These are phyloP conservation scores for Odontarrhena argentea DNA, from an alignment of 345 rosid species.

Conservation along the genomic window DNA sequence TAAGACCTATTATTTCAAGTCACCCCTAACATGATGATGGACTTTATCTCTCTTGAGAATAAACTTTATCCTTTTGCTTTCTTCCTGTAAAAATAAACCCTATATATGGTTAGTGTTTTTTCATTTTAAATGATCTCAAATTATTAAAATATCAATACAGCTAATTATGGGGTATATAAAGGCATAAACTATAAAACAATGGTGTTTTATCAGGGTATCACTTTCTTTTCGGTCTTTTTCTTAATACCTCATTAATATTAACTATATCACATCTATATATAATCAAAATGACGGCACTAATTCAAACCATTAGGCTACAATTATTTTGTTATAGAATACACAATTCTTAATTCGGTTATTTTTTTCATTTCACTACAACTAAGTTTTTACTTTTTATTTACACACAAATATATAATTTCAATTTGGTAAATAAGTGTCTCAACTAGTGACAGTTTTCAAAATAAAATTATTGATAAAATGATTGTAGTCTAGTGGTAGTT, in stretches of 20 bases:
- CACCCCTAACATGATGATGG: background rate
- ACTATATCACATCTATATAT: too few species aligned
- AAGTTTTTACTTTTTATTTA: too few species aligned
- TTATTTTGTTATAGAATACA: too few species aligned
- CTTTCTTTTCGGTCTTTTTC: background rate
- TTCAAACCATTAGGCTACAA: too few species aligned
- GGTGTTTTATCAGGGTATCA: background rate
- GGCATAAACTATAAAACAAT: background rate
- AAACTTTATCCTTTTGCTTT: constrained; percentile 19
- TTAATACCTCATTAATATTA: background rate
- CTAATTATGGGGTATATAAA: background rate
- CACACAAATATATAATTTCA: background rate
- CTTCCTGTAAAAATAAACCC: background rate
- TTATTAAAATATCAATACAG: background rate
- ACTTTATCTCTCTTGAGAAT: background rate
- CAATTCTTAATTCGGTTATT: background rate
- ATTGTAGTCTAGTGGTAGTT: too few species aligned
- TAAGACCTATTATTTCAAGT: background rate
- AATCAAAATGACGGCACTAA: too few species aligned
- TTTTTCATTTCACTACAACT: background rate
- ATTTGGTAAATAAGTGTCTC: background rate
- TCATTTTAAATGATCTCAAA: constrained; percentile 9
- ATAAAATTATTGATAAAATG: too few species aligned
- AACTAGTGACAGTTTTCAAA: constrained; percentile 2
- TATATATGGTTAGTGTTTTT: constrained; percentile 10